Evolutionary conservation across 306 rosid species (phyloP).

Genomic region (Prunus salicina): DNA sequence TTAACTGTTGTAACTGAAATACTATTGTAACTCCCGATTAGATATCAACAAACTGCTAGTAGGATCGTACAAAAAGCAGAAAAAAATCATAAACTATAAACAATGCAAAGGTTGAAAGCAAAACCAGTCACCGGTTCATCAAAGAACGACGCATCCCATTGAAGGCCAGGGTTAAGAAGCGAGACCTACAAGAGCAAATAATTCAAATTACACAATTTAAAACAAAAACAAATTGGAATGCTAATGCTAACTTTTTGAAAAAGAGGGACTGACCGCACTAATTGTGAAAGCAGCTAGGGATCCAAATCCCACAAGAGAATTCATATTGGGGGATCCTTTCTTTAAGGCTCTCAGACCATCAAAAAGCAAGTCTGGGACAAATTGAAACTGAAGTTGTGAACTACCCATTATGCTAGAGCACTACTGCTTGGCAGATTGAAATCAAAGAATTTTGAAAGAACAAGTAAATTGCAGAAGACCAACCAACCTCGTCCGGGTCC

Average conservation of each 20-base stretch:
- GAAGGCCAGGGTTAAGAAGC: conserved; percentile 68
- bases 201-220: conserved; percentile 16
- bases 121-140: conserved; percentile 96
- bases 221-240: conserved; percentile 17
- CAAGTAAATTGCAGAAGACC: background rate
- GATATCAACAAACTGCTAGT: conserved; percentile 3
- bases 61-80: background rate
- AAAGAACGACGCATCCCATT: conserved; percentile 92
- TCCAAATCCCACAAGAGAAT: conserved; percentile 97
- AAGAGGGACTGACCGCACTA: conserved; percentile 67
- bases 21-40: too few species aligned
- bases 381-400: background rate
- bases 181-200: conserved; percentile 58
- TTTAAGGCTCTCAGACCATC: conserved; percentile 80
- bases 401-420: background rate
- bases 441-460: background rate
- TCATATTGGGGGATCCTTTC: conserved; percentile 96
- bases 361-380: conserved; percentile 69
- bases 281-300: conserved; percentile 84
- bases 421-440: background rate
- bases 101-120: conserved; percentile 33
- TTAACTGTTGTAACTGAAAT: too few species aligned
- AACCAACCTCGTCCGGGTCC: conserved; percentile 97
- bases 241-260: background rate
- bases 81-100: conserved; percentile 6